Evolutionary conservation across 257 asterid species (phyloP).

Genomic region (Przewalskia tangutica): DNA sequence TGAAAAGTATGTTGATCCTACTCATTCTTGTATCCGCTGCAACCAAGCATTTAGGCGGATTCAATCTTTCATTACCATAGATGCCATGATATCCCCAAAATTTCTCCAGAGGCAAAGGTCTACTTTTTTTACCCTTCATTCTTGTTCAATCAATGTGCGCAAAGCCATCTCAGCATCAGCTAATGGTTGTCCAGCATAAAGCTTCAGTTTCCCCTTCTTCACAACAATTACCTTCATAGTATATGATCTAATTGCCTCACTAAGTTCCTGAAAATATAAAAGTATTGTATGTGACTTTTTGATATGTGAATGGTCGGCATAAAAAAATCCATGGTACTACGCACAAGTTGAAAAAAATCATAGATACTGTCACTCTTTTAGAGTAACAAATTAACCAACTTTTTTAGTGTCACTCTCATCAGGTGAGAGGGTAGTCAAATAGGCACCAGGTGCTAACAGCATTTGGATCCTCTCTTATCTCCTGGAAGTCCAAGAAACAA

Average conservation of each 20-base stretch:
- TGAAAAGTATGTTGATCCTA: no score
- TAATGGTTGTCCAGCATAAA: slow-evolving; percentile 85
- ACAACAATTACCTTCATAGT: slow-evolving; percentile 47
- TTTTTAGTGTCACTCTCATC: neutral
- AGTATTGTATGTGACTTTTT: neutral
- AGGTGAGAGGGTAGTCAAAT: neutral
- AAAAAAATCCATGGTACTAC: neutral
- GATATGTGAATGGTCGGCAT: neutral
- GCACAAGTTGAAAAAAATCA: neutral
- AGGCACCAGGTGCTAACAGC: no score
- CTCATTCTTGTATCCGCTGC: neutral
- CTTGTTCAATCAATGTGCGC: slow-evolving; percentile 30
- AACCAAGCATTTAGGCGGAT: neutral
- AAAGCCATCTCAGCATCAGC: slow-evolving; percentile 71
- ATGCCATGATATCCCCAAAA: neutral
- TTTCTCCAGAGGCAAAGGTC: neutral
- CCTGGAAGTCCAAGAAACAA: no score
- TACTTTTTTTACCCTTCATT: neutral
- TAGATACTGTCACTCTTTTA: neutral
- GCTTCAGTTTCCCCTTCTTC: slow-evolving; percentile 70
- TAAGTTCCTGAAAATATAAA: slow-evolving; percentile 45
- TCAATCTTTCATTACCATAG: neutral
- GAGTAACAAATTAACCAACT: neutral
- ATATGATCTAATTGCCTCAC: slow-evolving; percentile 30
- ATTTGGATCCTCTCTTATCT: no score